These are phyloP conservation scores for Candida ficus DNA, from an alignment of 805 yeast genomes.

Conservation along the genomic window DNA sequence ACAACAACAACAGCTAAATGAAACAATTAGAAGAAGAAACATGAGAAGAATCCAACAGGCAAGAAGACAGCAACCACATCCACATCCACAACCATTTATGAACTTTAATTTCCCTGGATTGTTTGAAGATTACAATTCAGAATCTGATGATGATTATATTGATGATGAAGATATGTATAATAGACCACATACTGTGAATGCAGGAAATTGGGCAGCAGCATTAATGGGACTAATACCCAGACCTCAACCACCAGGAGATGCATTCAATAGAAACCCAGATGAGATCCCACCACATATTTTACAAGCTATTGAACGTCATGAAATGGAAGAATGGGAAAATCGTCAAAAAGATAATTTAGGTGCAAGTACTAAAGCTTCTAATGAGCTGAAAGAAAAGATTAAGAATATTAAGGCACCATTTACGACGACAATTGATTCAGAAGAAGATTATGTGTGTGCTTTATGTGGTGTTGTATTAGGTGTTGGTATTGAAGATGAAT, in stretches of 20 bases:
- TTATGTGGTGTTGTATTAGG: slow-evolving; percentile 74
- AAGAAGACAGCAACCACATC: background rate
- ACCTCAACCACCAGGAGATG: background rate
- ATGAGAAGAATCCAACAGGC: too few relatives aligned
- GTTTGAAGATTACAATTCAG: slow-evolving; percentile 4
- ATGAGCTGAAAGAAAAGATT: background rate
- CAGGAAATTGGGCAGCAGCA: too few relatives aligned
- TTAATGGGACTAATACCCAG: too few relatives aligned
- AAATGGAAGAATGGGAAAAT: slow-evolving; percentile 14
- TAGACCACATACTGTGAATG: too few relatives aligned
- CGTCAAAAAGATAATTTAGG: slow-evolving; percentile 10
- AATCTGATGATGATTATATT: slow-evolving; percentile 9
- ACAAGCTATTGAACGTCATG: slow-evolving; percentile 16
- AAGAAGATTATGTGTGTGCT: slow-evolving; percentile 47
- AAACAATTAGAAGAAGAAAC: too few relatives aligned
- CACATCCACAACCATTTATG: background rate
- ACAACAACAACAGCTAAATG: too few relatives aligned
- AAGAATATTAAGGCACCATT: slow-evolving; percentile 12
- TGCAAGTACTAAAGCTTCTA: slow-evolving; percentile 1
- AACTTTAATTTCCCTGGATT: too few relatives aligned
- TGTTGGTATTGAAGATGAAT: slow-evolving; percentile 58
- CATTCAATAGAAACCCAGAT: background rate
- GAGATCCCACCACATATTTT: slow-evolving; percentile 12
- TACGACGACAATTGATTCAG: slow-evolving; percentile 26
- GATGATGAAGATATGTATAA: slow-evolving; percentile 1